A percentile compares a stretch with the other conserved stretches of the same genome.
These are phyloP conservation scores for Synchytrium microbalum DNA, from an alignment of 371 early-diverging fungal species.

Conservation along the genomic window DNA sequence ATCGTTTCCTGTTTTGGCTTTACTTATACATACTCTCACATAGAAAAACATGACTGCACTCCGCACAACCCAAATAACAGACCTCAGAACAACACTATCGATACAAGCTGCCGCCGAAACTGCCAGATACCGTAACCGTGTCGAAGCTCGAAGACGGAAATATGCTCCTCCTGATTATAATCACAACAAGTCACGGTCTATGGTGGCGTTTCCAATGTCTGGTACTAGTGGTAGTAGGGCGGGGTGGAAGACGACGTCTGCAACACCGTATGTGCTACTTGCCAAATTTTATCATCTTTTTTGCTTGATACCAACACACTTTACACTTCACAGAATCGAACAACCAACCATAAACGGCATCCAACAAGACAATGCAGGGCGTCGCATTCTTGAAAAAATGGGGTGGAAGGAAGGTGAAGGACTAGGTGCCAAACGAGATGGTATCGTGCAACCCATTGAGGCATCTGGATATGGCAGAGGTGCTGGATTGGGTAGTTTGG, in stretches of 20 bases:
- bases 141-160: slow-evolving; percentile 59
- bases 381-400: slow-evolving; percentile 15
- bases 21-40: neutral
- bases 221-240: too few relatives aligned
- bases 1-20: neutral
- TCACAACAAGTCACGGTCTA: too few relatives aligned
- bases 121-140: slow-evolving; percentile 49
- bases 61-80: slow-evolving; percentile 24
- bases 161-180: slow-evolving; percentile 47
- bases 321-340: neutral
- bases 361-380: slow-evolving; percentile 20
- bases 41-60: slow-evolving; percentile 20
- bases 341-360: slow-evolving; percentile 9
- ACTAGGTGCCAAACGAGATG: slow-evolving; percentile 17
- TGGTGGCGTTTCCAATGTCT: too few relatives aligned
- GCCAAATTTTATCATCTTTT: neutral
- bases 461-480: slow-evolving; percentile 15
- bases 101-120: slow-evolving; percentile 29
- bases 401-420: slow-evolving; percentile 27
- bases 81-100: slow-evolving; percentile 18
- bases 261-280: too few relatives aligned
- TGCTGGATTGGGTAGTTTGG: slow-evolving; percentile 20
- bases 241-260: too few relatives aligned
- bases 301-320: neutral
- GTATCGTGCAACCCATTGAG: slow-evolving; percentile 20